Evolutionary conservation across 176 grass and related monocot species (phyloP).

Genomic region (Canna indica): DNA sequence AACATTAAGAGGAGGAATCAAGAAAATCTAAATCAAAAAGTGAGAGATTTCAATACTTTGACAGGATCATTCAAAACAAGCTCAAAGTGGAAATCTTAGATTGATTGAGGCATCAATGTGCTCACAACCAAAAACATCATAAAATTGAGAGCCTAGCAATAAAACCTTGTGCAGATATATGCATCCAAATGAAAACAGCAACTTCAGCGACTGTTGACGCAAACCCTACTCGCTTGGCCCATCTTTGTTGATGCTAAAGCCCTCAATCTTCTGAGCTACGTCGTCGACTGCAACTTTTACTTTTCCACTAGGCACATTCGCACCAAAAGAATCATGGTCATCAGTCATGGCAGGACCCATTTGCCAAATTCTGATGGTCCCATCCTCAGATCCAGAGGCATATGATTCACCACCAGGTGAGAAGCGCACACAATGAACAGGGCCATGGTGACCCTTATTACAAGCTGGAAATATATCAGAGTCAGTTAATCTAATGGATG

Average conservation of each 20-base stretch:
- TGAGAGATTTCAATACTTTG: neutral
- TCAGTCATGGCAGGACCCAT: conserved; percentile 40
- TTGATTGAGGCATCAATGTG: neutral
- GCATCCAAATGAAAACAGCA: neutral
- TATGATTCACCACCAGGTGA: conserved; percentile 85
- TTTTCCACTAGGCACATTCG: conserved; percentile 33
- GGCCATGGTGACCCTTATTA: conserved; percentile 97
- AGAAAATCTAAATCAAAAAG: neutral
- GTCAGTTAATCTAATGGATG: neutral
- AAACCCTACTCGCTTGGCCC: conserved; percentile 26
- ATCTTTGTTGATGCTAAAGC: conserved; percentile 59
- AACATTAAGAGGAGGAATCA: neutral
- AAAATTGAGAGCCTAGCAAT: neutral
- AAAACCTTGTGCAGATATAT: neutral
- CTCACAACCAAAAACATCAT: neutral
- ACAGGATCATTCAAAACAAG: neutral
- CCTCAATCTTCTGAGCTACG: conserved; percentile 66
- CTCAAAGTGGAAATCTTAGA: neutral
- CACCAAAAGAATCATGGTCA: conserved; percentile 30
- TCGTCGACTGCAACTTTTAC: conserved; percentile 45
- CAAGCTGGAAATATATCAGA: conserved; percentile 31
- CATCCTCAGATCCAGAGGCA: conserved; percentile 91
- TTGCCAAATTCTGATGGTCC: conserved; percentile 93
- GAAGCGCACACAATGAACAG: conserved; percentile 88
- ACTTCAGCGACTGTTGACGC: neutral